Evolutionary conservation across 2,329 filamentous ascomycete species (phyloP), one percentile per base, ranked within the genome.

Genomic region (Alternaria solani): DNA sequence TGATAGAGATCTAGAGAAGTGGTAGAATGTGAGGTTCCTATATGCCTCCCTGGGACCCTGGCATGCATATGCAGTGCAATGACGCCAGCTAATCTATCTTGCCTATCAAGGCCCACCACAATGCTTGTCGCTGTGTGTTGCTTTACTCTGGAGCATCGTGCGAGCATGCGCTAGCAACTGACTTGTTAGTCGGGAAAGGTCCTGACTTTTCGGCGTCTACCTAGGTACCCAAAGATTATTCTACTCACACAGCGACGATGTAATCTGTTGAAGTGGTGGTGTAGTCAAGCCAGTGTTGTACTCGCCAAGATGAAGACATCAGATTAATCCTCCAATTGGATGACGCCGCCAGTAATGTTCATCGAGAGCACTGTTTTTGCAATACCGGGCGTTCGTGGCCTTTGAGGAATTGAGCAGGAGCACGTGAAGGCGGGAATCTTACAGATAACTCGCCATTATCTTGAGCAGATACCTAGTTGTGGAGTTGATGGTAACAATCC

Each of bases 61-160:
- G 41, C 44, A 38, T 47, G 44, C 44, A 51, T 42, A 34, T 42
- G 36, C 46, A 51, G 44, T 34, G 28, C 36, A 48, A 56, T 51
- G 46, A 42, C 44, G 38, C 18, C 54, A 43, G 44, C 54, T 44
- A 51, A 43, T 51, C 26, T 51, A 56, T 43, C 18, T n/a, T 51
- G 20, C 34, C 20, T 43, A 56, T 28, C 44, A 38, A 5, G 39
- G 20, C 53, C 53, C 53, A 38, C 44, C 26, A 30, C 7, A 8
- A 26, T 41, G 18, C 51, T 25, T 51, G 46, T 49, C 46, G n/a
- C 5, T 16, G 2, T 25, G 8, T 36, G 6, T 26, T 26, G 2
- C 46, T 36, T 12, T 3, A 20, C 26, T n/a, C 8, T 26, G 23
- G 12, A 36, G 20, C 20, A 26, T 49, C 14, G 46, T 49, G 20